Conservation (phyloP, 305 asterid genomes). For the Ilex paraguariensis region DNA sequence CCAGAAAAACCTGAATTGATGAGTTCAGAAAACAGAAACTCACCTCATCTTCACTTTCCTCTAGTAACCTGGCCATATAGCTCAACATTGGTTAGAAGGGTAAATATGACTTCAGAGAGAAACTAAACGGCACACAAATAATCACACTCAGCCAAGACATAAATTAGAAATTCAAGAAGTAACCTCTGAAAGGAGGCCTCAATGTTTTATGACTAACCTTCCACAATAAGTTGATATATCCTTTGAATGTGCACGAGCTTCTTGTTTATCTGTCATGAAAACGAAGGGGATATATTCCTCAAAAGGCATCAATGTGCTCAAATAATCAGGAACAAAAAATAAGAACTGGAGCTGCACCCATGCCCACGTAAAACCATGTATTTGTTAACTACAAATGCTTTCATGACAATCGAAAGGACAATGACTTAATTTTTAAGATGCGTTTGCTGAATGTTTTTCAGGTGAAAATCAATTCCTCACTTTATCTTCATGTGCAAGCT, state of each 20-base stretch:
- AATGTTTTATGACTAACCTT: slow-evolving; percentile 49
- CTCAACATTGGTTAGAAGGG: slow-evolving; percentile 8
- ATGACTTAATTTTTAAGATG: too few relatives aligned
- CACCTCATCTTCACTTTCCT: slow-evolving; percentile 94
- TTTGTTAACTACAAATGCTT: background rate
- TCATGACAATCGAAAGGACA: background rate
- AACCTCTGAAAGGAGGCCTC: slow-evolving; percentile 1
- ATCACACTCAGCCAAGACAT: background rate
- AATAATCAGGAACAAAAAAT: too few relatives aligned
- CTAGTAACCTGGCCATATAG: slow-evolving; percentile 64
- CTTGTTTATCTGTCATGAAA: slow-evolving; percentile 58
- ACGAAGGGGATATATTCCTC: slow-evolving; percentile 2
- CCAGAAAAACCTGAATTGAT: slow-evolving; percentile 5
- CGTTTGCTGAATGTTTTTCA: too few relatives aligned
- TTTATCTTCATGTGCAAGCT: background rate
- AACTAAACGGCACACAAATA: too few relatives aligned
- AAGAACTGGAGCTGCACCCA: background rate
- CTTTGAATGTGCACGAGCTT: slow-evolving; percentile 73
- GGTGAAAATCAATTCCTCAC: too few relatives aligned
- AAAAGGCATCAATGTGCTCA: slow-evolving; percentile 7
- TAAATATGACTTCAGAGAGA: background rate
- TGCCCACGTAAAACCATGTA: background rate
- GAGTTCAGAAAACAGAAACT: slow-evolving; percentile 9
- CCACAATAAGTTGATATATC: slow-evolving; percentile 90
- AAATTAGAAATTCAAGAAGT: background rate